Base-by-base conservation (phyloP, 2,329 filamentous ascomycete genomes). In the Talaromyces funiculosus region DNA sequence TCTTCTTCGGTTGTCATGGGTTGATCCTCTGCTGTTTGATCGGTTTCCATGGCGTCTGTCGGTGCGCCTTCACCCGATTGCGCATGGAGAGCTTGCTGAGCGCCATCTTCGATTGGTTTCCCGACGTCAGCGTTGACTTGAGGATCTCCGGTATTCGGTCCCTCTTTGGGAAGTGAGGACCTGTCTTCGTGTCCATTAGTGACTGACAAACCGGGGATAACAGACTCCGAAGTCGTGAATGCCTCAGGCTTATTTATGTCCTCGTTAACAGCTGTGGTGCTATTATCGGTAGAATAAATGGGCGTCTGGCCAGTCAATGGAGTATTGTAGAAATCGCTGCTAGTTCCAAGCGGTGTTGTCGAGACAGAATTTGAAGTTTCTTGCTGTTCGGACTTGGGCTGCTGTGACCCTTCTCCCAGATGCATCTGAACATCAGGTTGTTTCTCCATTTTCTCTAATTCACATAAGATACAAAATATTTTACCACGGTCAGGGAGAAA, bases 1-100 rank as follows among this genome's bases (percentile, higher is more conserved):
- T 79, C 74, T 49, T 80, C 77, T 37, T 75, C 77, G 33, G 74
- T 76, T 57, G 79, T 77, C 65, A 78, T 68, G 6, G 66, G 64
- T 24, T 65, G 64, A 22, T 65, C 65, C 8, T 26, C 53, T 37
- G 64, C 53, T 33, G 59, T 61, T 12, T 62, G 54, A 18, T 61
- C 57, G 18, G 47, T 63, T 56, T 49, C 57, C 43, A 57, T 45
- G 18, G 26, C 37, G 31, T 64, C 47, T 37, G 42, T 35, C 9
- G 31, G 37, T 45, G n/a, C 33, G 10, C 22, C 45, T 22, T 38
- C n/a, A 20, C 8, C 37, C 3, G 56, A n/a, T 5, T 29, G 29
- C 8, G 42, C 54, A 3, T 38, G 26, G 26, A 16, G 9, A 14
- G 38, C 22, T 53, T n/a, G 53, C 31, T 62, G 45, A 20, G 33